Evolutionary conservation across 768 basidiomycete species (phyloP), one percentile per base, ranked within the genome.

Genomic region (Tulasnella sp.): DNA sequence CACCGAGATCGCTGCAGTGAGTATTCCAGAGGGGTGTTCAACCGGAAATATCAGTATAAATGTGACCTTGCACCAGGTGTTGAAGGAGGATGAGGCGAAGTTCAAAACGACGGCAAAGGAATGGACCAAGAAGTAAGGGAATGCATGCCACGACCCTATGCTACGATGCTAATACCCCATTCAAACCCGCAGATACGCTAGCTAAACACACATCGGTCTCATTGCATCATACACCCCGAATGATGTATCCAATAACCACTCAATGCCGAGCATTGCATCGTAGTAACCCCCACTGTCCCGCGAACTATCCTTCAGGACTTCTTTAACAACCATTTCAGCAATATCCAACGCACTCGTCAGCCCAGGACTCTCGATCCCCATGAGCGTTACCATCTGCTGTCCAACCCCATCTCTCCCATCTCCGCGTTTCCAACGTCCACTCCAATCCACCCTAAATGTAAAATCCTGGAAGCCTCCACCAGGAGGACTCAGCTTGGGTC

Each of bases 281-380:
- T n/a, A n/a, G n/a, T n/a, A 31, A 17, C 2, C 2, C 34, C 12
- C 4, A 23, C 2, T 3, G 9, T 17, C 11, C 19, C 5, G 4
- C 14, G 27, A 48, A 11, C 34, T 21, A 32, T 29, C 21, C 25
- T 36, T 11, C 55, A 57, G 23, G 19, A 57, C 55, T 45, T 62
- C 58, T 49, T 82, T 78, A 6, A 83, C 83, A 0, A 96, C 82
- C 65, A 76, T 69, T 69, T 94, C 87, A 2, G 86, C 94, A 34
- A 94, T 84, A 3, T 87, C 91, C 62, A 98, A 76, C 63, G 79
- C 79, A 8, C 85, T 78, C 3, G 94, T 98, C 66, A 98, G 69
- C 0, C 94, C 94, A 0, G 94, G 94, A 61, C 84, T 88, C 67
- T 96, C 91, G 60, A 98, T 91, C 0, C 92, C 91, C 66, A 91